Conservation (phyloP, 2,329 filamentous ascomycete genomes). For the Aspergillus eucalypticola region DNA sequence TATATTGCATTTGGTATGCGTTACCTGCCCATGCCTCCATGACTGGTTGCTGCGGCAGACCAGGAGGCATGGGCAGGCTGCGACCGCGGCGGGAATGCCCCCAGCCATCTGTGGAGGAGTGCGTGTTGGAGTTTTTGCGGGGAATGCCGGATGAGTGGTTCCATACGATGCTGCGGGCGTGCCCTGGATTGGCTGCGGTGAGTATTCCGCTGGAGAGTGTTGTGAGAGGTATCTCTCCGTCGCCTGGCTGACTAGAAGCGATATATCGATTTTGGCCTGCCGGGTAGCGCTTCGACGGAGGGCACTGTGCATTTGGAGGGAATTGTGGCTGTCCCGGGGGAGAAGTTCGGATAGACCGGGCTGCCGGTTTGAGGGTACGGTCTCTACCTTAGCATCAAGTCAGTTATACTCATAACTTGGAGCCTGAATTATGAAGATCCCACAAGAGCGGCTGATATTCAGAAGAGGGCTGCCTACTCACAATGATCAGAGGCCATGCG, state of each 20-base stretch:
- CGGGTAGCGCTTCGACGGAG: slow-evolving; percentile 7
- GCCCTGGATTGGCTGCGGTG: slow-evolving; percentile 33
- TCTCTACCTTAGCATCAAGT: no score
- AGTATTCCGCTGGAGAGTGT: slow-evolving; percentile 25
- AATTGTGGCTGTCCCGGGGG: slow-evolving; percentile 40
- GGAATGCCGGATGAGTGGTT: slow-evolving; percentile 45
- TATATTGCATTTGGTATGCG: slow-evolving; percentile 57
- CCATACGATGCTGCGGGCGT: slow-evolving; percentile 41
- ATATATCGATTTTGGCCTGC: no score
- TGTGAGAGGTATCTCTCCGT: no score
- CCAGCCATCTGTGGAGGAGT: slow-evolving; percentile 43
- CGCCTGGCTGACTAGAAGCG: no score
- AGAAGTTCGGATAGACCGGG: slow-evolving; percentile 38
- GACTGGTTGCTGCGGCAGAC: slow-evolving; percentile 61
- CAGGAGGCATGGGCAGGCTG: slow-evolving; percentile 56
- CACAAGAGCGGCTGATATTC: no score
- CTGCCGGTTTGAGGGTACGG: slow-evolving; percentile 42
- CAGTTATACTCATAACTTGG: no score
- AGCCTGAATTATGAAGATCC: no score
- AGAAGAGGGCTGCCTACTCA: no score
- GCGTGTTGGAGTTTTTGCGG: slow-evolving; percentile 44
- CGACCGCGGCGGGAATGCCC: slow-evolving; percentile 50
- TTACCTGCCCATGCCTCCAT: slow-evolving; percentile 57
- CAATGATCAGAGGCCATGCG: no score
- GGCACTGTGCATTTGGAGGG: slow-evolving; percentile 34